phyloP scores from a whole-genome alignment of 2,329 filamentous ascomycete genomes.

The Monilinia fructicola region DNA sequence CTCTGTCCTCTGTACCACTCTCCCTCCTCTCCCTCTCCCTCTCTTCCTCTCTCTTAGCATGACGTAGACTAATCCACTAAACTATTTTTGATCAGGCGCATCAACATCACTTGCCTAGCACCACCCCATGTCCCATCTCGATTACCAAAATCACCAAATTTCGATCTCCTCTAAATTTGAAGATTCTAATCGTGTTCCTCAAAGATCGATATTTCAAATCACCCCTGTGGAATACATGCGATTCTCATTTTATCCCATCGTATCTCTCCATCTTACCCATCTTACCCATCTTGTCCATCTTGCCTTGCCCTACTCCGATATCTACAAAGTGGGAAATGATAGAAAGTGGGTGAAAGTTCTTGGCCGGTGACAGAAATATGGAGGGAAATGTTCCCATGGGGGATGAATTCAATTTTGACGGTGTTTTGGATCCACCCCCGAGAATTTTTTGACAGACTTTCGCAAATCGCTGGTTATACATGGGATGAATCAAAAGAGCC shows the following conservation, averaged over 20 bases:
- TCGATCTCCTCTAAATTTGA: conserved; percentile 14
- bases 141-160: conserved; percentile 1
- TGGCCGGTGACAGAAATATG: conserved; percentile 28
- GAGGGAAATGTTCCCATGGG: conserved; percentile 32
- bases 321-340: conserved; percentile 23
- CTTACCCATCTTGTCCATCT: not conserved
- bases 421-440: conserved; percentile 62
- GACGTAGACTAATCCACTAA: conserved; percentile 3
- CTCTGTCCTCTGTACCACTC: too few species aligned
- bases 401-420: conserved; percentile 36
- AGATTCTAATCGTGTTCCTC: not conserved
- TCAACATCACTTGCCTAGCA: not conserved
- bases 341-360: conserved; percentile 10
- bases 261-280: not conserved
- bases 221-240: not conserved
- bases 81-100: conserved; percentile 2
- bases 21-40: not conserved
- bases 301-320: conserved; percentile 11
- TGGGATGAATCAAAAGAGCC: conserved; percentile 67
- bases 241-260: not conserved
- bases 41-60: not conserved
- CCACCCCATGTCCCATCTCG: conserved; percentile 9
- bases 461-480: conserved; percentile 70
- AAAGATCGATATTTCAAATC: not conserved
- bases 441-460: conserved; percentile 70